Base-by-base conservation (phyloP, 495 filamentous ascomycete species). In the Lophium mytilinum region DNA sequence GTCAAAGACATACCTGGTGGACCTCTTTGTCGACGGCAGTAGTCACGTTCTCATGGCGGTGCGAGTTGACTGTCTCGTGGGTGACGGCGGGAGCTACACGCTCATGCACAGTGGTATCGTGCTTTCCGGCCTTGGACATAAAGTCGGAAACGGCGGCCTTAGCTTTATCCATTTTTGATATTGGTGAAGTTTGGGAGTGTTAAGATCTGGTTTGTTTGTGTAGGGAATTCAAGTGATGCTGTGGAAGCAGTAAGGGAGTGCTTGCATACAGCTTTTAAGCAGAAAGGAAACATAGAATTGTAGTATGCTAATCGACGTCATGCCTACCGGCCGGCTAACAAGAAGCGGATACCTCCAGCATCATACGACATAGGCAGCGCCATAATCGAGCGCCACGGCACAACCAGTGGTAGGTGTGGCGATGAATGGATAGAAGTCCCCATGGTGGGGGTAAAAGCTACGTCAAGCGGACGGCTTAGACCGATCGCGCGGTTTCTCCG, bases 71-170 rank as follows among this genome's bases (percentile, higher is more conserved):
- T 8, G 71, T 73, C 64, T 85, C 81, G 42, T 83, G 72, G 21
- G 73, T 73, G 15, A 87, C 73, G 9, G 83, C 80, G 0, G 82
- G 82, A 40, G 79, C 75, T 37, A 84, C 76, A 12, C 72, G 75
- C 71, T 85, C 79, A 63, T 83, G 76, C 9, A 84, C 76, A 11
- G 80, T 83, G 17, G 81, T 85, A 63, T 83, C 78, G 60, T 83
- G 71, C 55, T 82, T 78, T 57, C 81, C 81, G 33, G 74, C 60
- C 60, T 78, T 78, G 67, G 66, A 48, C 58, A 80, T 72, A 71
- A 84, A 80, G 60, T 77, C 74, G 15, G 63, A 66, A 56, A 83
- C 73, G 37, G 73, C 72, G 58, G 71, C 67, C 69, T 82, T 84
- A 35, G 78, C 76, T 64, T 76, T 78, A 4, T 84, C 75, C 80